Base-by-base conservation (phyloP, 768 basidiomycete genomes). In the Suillus alpinus region DNA sequence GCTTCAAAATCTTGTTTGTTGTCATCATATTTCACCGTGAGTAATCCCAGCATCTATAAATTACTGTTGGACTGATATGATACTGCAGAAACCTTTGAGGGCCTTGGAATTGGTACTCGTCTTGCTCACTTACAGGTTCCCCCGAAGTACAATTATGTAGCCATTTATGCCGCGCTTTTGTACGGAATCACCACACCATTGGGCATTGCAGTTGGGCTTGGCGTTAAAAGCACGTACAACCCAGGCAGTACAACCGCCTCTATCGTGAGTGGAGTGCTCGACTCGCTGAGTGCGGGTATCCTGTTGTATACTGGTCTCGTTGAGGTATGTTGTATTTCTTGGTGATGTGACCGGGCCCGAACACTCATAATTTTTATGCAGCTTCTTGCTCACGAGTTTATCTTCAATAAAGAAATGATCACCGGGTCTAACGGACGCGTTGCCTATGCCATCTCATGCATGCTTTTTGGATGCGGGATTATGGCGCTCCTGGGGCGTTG, bases 371-470 rank as follows among this genome's bases (percentile, higher is more conserved):
- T 5, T 7, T 34, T n/a, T 36, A n/a, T 6, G 1, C 63, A 90
- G 88, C 82, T 97, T 0, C 81, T 98, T 49, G 96, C 94, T 1
- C 95, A 97, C 70, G 96, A 98, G 69, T 97, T 98, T 75, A 69
- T 98, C 43, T 94, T 96, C 77, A 94, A 86, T 78, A 85, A 87
- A 61, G 84, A 92, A 60, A 92, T 95, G 88, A 85, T 88, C 72
- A 79, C 83, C n/a, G 83, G 83, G 4, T 85, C 86, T 6, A 85
- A 83, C 57, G 67, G 73, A 31, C 85, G 86, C 67, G 74, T 96
- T n/a, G 73, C 80, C 0, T 96, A 91, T 64, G 87, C 92, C 7
- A 63, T 94, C 62, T 73, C 75, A n/a, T 88, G 85, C 66, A 93
- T 97, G 87, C 65, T 89, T n/a, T 61, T 87, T 9, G 95, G 95